Percentiles rank a stretch among this genome's conserved stretches.
Evolutionary conservation across 2,329 filamentous ascomycete species (phyloP).

Genomic region (Colletotrichum higginsianum): DNA sequence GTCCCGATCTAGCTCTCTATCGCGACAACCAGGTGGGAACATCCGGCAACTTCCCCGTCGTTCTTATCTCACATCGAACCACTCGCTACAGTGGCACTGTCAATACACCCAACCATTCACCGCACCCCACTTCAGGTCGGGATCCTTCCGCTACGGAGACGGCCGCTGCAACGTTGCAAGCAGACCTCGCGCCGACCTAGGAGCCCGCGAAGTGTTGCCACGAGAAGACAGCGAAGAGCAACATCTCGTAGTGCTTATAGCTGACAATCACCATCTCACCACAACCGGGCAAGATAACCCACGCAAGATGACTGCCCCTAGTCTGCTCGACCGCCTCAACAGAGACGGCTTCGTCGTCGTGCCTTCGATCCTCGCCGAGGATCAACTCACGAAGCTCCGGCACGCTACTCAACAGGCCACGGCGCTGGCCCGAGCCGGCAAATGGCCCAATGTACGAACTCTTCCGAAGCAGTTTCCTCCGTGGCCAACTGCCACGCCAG

Average conservation of each 20-base stretch:
- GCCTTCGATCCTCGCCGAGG: constrained; percentile 71
- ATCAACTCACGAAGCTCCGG: constrained; percentile 72
- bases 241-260: neutral
- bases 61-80: constrained; percentile 19
- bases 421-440: constrained; percentile 74
- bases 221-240: neutral
- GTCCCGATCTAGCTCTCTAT: neutral
- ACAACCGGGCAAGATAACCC: neutral
- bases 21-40: neutral
- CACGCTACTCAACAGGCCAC: constrained; percentile 71
- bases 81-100: neutral
- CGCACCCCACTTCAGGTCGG: constrained; percentile 18
- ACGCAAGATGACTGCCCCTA: constrained; percentile 20
- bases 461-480: constrained; percentile 93
- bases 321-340: constrained; percentile 69
- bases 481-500: constrained; percentile 70
- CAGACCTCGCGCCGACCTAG: neutral
- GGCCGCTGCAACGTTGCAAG: constrained; percentile 35
- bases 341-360: constrained; percentile 84
- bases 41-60: neutral
- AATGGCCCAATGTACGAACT: constrained; percentile 87
- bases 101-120: neutral
- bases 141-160: constrained; percentile 16
- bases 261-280: neutral
- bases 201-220: neutral